phyloP scores from a whole-genome alignment of 1,139 yeast genomes.

The Pichia sp. region DNA sequence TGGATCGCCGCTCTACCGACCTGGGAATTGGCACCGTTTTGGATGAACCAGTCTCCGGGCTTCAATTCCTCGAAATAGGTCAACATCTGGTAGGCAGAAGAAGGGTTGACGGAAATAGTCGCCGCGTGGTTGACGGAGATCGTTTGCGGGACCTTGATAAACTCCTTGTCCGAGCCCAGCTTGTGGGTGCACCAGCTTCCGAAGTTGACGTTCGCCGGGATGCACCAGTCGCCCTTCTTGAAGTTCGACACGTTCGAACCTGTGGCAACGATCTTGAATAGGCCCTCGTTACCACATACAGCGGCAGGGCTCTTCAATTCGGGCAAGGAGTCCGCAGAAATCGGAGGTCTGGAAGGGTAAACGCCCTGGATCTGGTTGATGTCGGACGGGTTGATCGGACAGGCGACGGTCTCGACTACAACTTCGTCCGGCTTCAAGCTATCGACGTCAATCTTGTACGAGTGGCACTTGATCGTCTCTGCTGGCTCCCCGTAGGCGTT shows the following conservation, averaged over 20 bases:
- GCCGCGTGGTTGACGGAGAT: conserved; percentile 69
- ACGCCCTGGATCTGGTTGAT: conserved; percentile 90
- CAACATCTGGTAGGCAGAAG: conserved; percentile 88
- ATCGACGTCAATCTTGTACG: conserved; percentile 43
- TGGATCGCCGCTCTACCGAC: conserved; percentile 95
- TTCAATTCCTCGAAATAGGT: conserved; percentile 51
- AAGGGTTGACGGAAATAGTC: conserved; percentile 85
- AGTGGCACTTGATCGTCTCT: conserved; percentile 51
- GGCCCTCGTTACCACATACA: conserved; percentile 91
- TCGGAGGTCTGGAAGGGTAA: conserved; percentile 76
- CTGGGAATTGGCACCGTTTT: conserved; percentile 94
- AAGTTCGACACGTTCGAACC: conserved; percentile 53
- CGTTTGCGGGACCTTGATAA: conserved; percentile 47
- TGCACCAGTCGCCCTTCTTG: conserved; percentile 80
- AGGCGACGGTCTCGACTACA: conserved; percentile 63
- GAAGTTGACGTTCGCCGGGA: conserved; percentile 75
- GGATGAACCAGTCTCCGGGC: conserved; percentile 89
- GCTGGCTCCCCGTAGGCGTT: conserved; percentile 56
- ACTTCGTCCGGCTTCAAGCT: conserved; percentile 40
- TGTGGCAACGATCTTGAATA: conserved; percentile 72
- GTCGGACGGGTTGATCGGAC: conserved; percentile 93
- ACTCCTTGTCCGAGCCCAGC: conserved; percentile 43
- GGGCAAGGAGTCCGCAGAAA: conserved; percentile 46
- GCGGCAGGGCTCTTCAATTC: conserved; percentile 57
- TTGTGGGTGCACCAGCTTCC: conserved; percentile 97